Evolutionary conservation across 2,329 filamentous ascomycete species (phyloP), one percentile per base, ranked within the genome.

Genomic region (Knoxdaviesia capensis): DNA sequence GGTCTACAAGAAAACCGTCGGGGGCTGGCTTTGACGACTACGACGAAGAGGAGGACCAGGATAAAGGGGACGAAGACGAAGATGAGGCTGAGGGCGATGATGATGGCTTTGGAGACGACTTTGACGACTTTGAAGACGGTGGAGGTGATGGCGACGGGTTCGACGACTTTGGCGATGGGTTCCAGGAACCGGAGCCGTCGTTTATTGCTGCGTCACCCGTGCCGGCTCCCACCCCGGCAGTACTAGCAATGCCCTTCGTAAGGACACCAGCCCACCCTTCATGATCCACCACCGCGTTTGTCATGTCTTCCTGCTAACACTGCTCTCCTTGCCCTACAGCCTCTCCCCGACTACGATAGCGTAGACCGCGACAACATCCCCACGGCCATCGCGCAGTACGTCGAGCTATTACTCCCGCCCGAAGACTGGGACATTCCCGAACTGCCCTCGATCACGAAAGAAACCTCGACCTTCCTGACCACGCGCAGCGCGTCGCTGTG

Each of bases 401-500:
- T 87, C 49, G 64, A 76, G 51, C 63, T 66, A 34, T 65, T 83
- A 44, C 86, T 82, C 51, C 71, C 75, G 2, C 64, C 69, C 5
- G 64, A 72, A 43, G 60, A 68, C 47, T 63, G 69, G 45, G 64
- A 70, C 42, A 58, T 67, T 28, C 65, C 69, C 10, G 56, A 61
- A 5, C 60, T 67, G 38, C 69, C 65, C 44, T 63, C 66, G 43
- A 58, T 63, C n/a, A 61, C 64, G 6, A 67, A 66, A 50, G 66
- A 68, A 33, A 67, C 71, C 46, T 65, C 80, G 38, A 71, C 85
- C 41, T 90, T 94, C 59, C 74, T 84, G 43, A 92, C 84, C 36
- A 80, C 86, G 41, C 77, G 87, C 45, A 92, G 83, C 46, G 77
- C 83, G 43, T 94, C 90, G 0, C 68, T 98, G 33, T 98, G 90